These are phyloP conservation scores for Leishmania arabica DNA, from an alignment of 208 protist genomes.

Conservation along the genomic window DNA sequence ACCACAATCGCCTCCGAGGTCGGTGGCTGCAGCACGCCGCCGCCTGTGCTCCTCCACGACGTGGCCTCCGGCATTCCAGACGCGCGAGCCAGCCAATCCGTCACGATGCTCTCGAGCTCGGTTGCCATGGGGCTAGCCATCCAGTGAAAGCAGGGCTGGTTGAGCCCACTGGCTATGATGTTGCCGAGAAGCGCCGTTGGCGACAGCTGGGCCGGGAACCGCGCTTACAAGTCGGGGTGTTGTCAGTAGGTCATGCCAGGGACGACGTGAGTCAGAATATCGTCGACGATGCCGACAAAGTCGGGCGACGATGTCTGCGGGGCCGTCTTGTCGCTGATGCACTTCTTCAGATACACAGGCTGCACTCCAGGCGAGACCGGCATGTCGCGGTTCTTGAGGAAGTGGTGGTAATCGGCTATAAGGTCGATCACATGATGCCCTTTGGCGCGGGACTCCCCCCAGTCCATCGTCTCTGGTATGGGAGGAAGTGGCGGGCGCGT, in stretches of 20 bases:
- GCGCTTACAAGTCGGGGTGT: conserved; percentile 61
- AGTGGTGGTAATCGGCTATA: conserved; percentile 44
- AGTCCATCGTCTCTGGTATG: conserved; percentile 43
- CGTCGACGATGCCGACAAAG: conserved; percentile 41
- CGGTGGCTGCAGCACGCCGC: conserved; percentile 59
- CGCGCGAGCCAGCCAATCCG: conserved; percentile 54
- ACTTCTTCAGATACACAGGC: conserved; percentile 46
- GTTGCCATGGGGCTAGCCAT: conserved; percentile 52
- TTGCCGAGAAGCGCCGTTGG: conserved; percentile 64
- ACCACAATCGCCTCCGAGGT: conserved; percentile 51
- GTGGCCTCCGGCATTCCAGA: conserved; percentile 49
- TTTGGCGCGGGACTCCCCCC: conserved; percentile 37
- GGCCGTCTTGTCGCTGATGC: conserved; percentile 29
- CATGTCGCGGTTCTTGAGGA: conserved; percentile 37
- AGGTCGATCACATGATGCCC: conserved; percentile 48
- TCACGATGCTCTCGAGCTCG: conserved; percentile 70
- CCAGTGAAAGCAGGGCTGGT: conserved; percentile 70
- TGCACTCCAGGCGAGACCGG: conserved; percentile 40
- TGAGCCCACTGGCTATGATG: conserved; percentile 40
- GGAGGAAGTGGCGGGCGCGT: conserved; percentile 34
- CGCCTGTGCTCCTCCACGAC: conserved; percentile 46
- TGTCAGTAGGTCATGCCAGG: conserved; percentile 82
- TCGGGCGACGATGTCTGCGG: conserved; percentile 28
- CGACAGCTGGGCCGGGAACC: conserved; percentile 55
- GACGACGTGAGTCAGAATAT: conserved; percentile 52